These are phyloP conservation scores for Paracamarosporium sp. DNA, from an alignment of 2,329 filamentous ascomycete species.

Conservation along the genomic window DNA sequence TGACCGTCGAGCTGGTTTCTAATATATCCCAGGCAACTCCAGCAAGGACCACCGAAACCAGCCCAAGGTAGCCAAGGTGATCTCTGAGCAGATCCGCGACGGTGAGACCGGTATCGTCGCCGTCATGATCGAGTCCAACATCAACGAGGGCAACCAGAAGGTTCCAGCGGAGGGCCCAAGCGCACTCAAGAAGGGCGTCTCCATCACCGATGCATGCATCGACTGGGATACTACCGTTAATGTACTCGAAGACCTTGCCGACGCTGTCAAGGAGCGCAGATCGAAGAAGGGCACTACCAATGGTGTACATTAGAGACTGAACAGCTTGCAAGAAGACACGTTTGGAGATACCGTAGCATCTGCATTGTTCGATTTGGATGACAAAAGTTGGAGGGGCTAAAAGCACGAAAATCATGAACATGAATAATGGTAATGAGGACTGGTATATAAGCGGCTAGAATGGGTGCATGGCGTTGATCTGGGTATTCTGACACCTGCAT, in stretches of 20 bases:
- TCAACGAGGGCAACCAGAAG: slow-evolving; percentile 82
- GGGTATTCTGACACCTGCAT: slow-evolving; percentile 1
- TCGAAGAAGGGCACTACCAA: slow-evolving; percentile 47
- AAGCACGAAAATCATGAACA: slow-evolving; percentile 1
- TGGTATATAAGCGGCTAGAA: not conserved
- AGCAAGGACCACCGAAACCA: slow-evolving; percentile 98
- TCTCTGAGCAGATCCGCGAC: slow-evolving; percentile 84
- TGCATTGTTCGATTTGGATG: not conserved
- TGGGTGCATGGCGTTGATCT: slow-evolving; percentile 2
- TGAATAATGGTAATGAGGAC: slow-evolving; percentile 6
- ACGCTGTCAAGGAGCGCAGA: slow-evolving; percentile 79
- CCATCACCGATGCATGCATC: slow-evolving; percentile 96
- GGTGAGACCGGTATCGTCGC: slow-evolving; percentile 90
- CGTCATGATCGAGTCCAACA: slow-evolving; percentile 99
- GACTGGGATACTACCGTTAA: slow-evolving; percentile 85
- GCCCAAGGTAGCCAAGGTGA: slow-evolving; percentile 83
- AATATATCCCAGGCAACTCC: slow-evolving; percentile 75
- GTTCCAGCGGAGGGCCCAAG: slow-evolving; percentile 81
- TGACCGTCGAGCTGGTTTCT: slow-evolving; percentile 6
- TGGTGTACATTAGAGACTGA: slow-evolving; percentile 26
- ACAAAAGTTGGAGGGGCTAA: not conserved
- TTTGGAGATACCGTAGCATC: not conserved
- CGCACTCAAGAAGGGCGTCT: slow-evolving; percentile 84
- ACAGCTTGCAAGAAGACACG: not conserved
- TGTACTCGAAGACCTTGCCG: slow-evolving; percentile 83